phyloP scores from a whole-genome alignment of 1,284 basidiomycete genomes.

The Melampsora abietis-canadensis region DNA sequence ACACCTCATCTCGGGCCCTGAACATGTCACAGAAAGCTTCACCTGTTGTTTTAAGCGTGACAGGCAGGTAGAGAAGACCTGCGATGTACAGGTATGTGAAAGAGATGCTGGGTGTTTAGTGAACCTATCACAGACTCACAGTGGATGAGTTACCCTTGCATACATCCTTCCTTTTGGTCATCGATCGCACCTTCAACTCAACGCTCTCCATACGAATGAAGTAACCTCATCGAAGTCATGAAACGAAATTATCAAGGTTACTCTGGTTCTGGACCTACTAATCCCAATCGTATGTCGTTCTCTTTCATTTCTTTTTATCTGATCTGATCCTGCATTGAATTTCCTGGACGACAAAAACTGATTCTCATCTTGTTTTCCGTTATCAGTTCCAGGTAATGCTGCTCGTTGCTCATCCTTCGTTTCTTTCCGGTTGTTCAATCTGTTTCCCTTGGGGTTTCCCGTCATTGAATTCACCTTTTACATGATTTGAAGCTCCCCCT shows the following conservation, averaged over 20 bases:
- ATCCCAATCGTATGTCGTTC: conserved; percentile 24
- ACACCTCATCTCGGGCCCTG: too few relatives aligned
- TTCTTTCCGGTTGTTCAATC: background rate
- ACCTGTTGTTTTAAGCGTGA: too few relatives aligned
- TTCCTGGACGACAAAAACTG: background rate
- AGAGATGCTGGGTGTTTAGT: too few relatives aligned
- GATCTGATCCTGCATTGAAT: background rate
- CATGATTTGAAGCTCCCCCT: conserved; percentile 5
- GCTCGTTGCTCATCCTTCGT: background rate
- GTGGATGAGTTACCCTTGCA: too few relatives aligned
- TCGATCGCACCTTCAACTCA: too few relatives aligned
- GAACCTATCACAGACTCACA: too few relatives aligned
- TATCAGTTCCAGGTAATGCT: conserved; percentile 1
- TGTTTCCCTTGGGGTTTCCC: too few relatives aligned
- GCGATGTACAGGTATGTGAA: too few relatives aligned
- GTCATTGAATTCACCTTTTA: background rate
- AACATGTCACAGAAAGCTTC: too few relatives aligned
- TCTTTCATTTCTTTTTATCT: background rate
- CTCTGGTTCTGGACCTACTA: conserved; percentile 24
- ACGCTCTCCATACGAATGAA: too few relatives aligned
- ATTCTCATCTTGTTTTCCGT: background rate
- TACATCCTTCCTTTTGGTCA: too few relatives aligned
- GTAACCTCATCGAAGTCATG: background rate
- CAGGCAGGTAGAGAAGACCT: too few relatives aligned
- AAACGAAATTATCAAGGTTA: conserved; percentile 42